Base-by-base conservation (phyloP, 768 basidiomycete species). In the Phlegmacium glaucopus region DNA sequence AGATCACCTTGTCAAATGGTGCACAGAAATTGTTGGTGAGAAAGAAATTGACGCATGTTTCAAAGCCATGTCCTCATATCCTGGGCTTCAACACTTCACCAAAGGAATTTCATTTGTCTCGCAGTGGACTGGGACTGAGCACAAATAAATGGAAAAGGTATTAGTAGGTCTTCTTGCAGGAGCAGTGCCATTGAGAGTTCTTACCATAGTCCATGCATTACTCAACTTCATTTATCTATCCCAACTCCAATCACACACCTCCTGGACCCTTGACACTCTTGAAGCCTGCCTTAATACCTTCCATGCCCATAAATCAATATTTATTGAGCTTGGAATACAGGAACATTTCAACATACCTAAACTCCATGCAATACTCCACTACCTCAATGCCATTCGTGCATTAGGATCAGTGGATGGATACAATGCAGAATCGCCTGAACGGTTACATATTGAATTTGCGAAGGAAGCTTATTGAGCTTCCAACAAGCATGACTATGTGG, bases 401-500 rank as follows among this genome's bases (percentile, higher is more conserved):
- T 55, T 56, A 34, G 67, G 66, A 10, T 62, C 59, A 6, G 50
- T 58, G 0, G 65, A 70, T 50, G 61, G 62, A 13, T 69, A 59
- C 53, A 69, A 69, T 47, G 68, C 65, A 0, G 71, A 75, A 51
- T 17, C 39, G 0, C 50, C 65, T 0, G 71, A 75, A 52, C 60
- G 64, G 0, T 59, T 77, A 0, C 76, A 77, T 44, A 76, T 75
- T 39, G 64, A 76, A 53, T 66, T 60, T 37, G 68, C 71, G 1
- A 77, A 77, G 50, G 30, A 52, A 3, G 65, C 56, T 0, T 69
- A 66, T 40, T 35, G 45, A 12, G 64, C 62, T 1, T 56, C 47
- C 10, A 72, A 69, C 46, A 55, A 60, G 28, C 47, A 59, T 9
- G 57, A 65, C n/a, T 65, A 63, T 38, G 39, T 53, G 8, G 27